A percentile compares a stretch with the other conserved stretches of the same genome.
Evolutionary conservation across 2,329 filamentous ascomycete genomes (phyloP).

Genomic region (Fusarium brachygibbosum): DNA sequence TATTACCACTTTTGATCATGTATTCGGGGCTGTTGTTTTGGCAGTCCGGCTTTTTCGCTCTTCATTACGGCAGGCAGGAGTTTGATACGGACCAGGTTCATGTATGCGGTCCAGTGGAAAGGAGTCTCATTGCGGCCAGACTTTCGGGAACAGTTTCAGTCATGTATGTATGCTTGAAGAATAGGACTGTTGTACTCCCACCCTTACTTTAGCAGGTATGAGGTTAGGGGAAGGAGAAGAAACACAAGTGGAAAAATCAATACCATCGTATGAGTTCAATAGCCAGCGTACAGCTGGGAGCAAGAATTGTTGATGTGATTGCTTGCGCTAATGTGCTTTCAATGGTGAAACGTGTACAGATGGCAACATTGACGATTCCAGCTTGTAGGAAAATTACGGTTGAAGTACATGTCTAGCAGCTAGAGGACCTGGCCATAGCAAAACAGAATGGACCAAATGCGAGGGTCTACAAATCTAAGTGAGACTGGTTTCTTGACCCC

Average conservation of each 20-base stretch:
- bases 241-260: conserved; percentile 31
- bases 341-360: neutral
- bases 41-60: conserved; percentile 20
- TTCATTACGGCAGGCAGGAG: conserved; percentile 45
- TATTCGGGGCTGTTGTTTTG: conserved; percentile 25
- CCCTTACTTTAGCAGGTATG: conserved; percentile 23
- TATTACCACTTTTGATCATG: conserved; percentile 43
- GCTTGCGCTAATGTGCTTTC: neutral
- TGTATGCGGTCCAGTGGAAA: conserved; percentile 38
- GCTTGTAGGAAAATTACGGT: neutral
- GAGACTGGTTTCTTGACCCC: neutral
- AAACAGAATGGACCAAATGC: neutral
- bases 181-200: conserved; percentile 1
- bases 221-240: conserved; percentile 18
- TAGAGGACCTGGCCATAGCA: neutral
- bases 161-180: conserved; percentile 18
- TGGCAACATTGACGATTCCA: neutral
- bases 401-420: neutral
- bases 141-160: conserved; percentile 40
- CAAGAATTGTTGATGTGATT: neutral
- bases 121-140: conserved; percentile 39
- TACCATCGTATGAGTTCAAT: conserved; percentile 27
- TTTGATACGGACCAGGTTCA: conserved; percentile 41
- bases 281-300: neutral
- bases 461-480: neutral